Evolutionary conservation across 108 stramenopile species (phyloP).

Genomic region (Hondaea fermentalgiana): DNA sequence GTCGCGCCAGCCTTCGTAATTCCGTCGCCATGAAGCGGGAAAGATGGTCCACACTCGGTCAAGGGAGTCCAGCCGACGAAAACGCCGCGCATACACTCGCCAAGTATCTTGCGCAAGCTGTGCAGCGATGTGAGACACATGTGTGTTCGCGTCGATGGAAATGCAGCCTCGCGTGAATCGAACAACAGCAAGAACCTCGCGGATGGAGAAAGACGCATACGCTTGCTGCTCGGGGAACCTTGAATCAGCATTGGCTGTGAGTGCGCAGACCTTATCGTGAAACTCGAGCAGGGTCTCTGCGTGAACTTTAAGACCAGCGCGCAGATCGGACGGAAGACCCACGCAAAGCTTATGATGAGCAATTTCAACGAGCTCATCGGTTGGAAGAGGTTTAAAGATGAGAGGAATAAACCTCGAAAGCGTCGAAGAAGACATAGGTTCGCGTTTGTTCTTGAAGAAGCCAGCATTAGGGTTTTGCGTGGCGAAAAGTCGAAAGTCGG

Average conservation of each 20-base stretch:
- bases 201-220: neutral
- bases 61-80: neutral
- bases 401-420: neutral
- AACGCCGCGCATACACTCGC: neutral
- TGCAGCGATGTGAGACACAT: neutral
- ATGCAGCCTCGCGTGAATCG: neutral
- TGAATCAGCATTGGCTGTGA: neutral
- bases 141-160: neutral
- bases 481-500: slow-evolving; percentile 15
- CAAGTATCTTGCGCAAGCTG: neutral
- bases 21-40: neutral
- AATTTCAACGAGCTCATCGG: neutral
- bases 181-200: neutral
- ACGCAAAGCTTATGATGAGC: neutral
- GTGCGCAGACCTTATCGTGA: neutral
- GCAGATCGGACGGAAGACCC: neutral
- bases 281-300: neutral
- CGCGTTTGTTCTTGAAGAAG: neutral
- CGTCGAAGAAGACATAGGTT: neutral
- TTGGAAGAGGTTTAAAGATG: neutral
- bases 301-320: neutral
- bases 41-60: neutral
- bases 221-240: neutral
- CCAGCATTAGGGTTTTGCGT: slow-evolving; percentile 10
- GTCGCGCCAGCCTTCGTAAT: neutral